Base-by-base conservation (phyloP, 805 yeast genomes). In the Saturnispora hagleri region DNA sequence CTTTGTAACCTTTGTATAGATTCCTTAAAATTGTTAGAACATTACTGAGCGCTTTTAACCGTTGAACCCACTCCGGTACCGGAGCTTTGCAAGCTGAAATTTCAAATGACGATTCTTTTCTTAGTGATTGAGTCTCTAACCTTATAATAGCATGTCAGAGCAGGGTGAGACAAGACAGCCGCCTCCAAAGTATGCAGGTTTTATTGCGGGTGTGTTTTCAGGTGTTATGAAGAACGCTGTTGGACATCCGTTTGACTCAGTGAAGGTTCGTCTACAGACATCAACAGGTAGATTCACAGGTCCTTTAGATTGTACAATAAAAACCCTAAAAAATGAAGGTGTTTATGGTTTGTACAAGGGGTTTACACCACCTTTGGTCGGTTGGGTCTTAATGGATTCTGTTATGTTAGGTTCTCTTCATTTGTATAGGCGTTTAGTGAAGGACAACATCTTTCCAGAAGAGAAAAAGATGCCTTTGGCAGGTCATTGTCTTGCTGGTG, bases 351-450 rank as follows among this genome's bases (percentile, higher is more conserved):
- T 89, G 51, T 89, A 88, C 64, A 81, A 89, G 58, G 97, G 97
- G 0, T 88, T 89, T 57, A 87, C 96, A 0, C 97, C 97, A 4
- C 97, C 97, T 1, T 73, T 89, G 57, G 80, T 87, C 20, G 97
- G 97, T 0, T 89, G 97, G 97, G 88, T 89, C 58, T 67, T 86
- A 55, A 89, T 89, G 96, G 97, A 89, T 63, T 81, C 90, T 3
- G 88, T 88, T 47, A 86, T 89, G 88, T 72, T 89, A 55, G 97
- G 97, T 1, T 84, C 93, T 5, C 70, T 89, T 51, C 93, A 87
- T 59, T 78, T 84, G 53, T 89, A 89, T 66, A 71, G 90, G 57
- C 69, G 86, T 55, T 67, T 82, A 17, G 71, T 87, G 55, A 83
- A 83, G 61, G 84, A 81, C 20, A 73, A 77, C 56, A 66, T 86